A percentile compares a stretch with the other conserved stretches of the same genome.
Evolutionary conservation across 2,329 filamentous ascomycete genomes (phyloP).

Genomic region (Fusarium chaquense): DNA sequence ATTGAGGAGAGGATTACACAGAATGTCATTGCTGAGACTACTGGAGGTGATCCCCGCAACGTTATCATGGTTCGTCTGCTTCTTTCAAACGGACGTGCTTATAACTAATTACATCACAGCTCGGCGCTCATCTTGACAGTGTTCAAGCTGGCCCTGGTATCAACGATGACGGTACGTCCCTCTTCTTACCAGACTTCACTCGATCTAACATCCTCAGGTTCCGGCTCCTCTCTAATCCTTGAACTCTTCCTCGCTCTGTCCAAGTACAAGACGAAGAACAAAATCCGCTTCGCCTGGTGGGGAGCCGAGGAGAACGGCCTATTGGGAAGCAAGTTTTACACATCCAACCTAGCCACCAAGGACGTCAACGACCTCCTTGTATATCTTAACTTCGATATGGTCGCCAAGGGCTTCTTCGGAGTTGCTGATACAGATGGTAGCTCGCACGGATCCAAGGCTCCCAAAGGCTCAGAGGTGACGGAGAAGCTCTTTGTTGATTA

Average conservation of each 20-base stretch:
- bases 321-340: conserved; percentile 39
- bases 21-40: conserved; percentile 39
- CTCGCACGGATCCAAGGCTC: conserved; percentile 43
- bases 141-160: conserved; percentile 41
- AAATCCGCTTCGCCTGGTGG: conserved; percentile 44
- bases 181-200: rapidly evolving
- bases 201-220: conserved; percentile 13
- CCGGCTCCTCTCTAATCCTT: conserved; percentile 35
- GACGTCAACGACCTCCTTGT: conserved; percentile 40
- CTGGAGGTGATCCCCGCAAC: conserved; percentile 34
- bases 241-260: conserved; percentile 38
- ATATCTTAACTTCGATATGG: conserved; percentile 45
- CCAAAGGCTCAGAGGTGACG: conserved; percentile 46
- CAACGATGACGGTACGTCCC: conserved; percentile 32
- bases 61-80: conserved; percentile 34
- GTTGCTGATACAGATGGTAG: conserved; percentile 45
- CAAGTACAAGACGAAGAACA: conserved; percentile 46
- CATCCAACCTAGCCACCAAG: conserved; percentile 17
- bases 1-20: conserved; percentile 43
- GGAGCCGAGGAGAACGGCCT: conserved; percentile 41
- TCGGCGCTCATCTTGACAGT: conserved; percentile 38
- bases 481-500: conserved; percentile 46
- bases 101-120: not conserved
- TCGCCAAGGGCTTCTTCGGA: conserved; percentile 41
- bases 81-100: rapidly evolving